A percentile compares a stretch with the other conserved stretches of the same genome.
phyloP scores from a whole-genome alignment of 257 asterid species.

The Thymus quinquecostatus region DNA sequence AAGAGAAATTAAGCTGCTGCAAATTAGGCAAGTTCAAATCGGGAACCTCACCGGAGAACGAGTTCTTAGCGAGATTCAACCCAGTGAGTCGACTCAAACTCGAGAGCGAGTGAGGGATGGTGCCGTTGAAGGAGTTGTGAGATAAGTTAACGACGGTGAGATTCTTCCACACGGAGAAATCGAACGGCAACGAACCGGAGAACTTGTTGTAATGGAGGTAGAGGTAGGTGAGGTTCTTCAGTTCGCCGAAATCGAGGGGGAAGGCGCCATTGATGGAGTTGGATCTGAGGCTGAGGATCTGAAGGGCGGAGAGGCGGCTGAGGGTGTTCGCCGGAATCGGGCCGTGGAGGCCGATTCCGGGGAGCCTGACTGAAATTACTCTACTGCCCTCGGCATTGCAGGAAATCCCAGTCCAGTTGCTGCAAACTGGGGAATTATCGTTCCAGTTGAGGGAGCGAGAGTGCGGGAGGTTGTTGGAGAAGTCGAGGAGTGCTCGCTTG shows the following conservation, averaged over 20 bases:
- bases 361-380: slow-evolving; percentile 65
- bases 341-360: slow-evolving; percentile 86
- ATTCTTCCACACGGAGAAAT: slow-evolving; percentile 70
- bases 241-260: slow-evolving; percentile 62
- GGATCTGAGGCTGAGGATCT: slow-evolving; percentile 92
- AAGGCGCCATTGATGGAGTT: slow-evolving; percentile 66
- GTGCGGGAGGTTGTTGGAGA: slow-evolving; percentile 55
- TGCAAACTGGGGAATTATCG: slow-evolving; percentile 52
- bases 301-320: slow-evolving; percentile 76
- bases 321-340: slow-evolving; percentile 68
- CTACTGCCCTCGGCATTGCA: slow-evolving; percentile 75
- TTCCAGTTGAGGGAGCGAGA: slow-evolving; percentile 66
- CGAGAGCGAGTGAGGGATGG: slow-evolving; percentile 56
- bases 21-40: slow-evolving; percentile 54
- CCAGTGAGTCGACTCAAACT: slow-evolving; percentile 49
- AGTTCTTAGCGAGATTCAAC: slow-evolving; percentile 64
- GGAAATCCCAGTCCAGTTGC: slow-evolving; percentile 71
- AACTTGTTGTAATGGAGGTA: slow-evolving; percentile 76
- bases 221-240: slow-evolving; percentile 62
- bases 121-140: slow-evolving; percentile 58
- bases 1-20: slow-evolving; percentile 55
- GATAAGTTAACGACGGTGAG: slow-evolving; percentile 59
- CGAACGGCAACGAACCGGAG: slow-evolving; percentile 64
- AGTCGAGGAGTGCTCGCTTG: slow-evolving; percentile 77
- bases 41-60: slow-evolving; percentile 58